Conservation (phyloP, 169 alveolate genomes). For the Eimeria falciformis region DNA sequence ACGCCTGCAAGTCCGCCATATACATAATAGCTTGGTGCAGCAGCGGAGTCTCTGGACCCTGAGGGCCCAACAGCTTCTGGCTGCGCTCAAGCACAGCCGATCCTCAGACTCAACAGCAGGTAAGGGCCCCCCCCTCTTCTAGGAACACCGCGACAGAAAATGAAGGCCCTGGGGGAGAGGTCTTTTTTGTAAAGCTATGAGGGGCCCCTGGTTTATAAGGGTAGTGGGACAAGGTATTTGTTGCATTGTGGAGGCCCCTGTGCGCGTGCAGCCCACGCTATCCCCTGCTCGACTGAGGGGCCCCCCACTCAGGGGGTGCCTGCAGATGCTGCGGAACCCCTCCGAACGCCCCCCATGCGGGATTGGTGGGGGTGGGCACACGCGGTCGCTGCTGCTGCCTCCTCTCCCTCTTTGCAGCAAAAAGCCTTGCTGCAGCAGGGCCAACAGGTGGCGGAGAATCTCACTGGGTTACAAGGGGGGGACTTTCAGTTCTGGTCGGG, state of each 20-base stretch:
- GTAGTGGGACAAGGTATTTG: neutral
- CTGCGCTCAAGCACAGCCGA: conserved; percentile 54
- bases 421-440: conserved; percentile 36
- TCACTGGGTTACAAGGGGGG: conserved; percentile 4
- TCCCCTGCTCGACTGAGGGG: neutral
- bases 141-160: no score
- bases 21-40: conserved; percentile 12
- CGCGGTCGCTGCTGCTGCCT: conserved; percentile 51
- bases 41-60: conserved; percentile 45
- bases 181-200: no score
- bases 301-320: neutral
- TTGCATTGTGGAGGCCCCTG: neutral
- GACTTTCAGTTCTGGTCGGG: conserved; percentile 72
- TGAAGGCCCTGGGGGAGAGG: no score
- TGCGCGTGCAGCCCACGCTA: conserved; percentile 6
- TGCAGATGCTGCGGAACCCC: neutral
- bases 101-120: neutral
- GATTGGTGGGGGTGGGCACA: conserved; percentile 49
- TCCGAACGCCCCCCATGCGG: neutral
- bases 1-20: conserved; percentile 54
- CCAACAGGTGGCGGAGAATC: conserved; percentile 2
- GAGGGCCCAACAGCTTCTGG: conserved; percentile 68
- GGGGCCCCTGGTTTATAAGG: no score
- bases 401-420: conserved; percentile 44
- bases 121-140: no score